A percentile compares a stretch with the other conserved stretches of the same genome.
phyloP scores from a whole-genome alignment of 1,139 yeast species.

The Kodamaea sp. region DNA sequence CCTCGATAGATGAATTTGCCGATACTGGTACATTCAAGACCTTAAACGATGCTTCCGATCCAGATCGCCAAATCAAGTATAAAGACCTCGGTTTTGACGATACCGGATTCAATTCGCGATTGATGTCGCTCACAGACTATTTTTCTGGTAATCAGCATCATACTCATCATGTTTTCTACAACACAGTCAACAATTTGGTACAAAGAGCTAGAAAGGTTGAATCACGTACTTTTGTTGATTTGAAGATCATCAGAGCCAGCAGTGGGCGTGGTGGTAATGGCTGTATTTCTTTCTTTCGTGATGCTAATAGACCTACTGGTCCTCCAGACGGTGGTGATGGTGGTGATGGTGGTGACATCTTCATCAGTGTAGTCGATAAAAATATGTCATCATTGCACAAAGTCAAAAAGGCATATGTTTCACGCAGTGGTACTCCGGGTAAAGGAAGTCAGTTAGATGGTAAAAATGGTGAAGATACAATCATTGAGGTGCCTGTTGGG shows the following conservation, averaged over 20 bases:
- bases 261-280: conserved; percentile 94
- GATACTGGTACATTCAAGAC: conserved; percentile 2
- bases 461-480: conserved; percentile 68
- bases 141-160: conserved; percentile 43
- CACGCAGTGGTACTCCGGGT: conserved; percentile 71
- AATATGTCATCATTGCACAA: conserved; percentile 70
- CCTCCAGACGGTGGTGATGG: conserved; percentile 99
- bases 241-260: conserved; percentile 60
- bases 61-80: conserved; percentile 12
- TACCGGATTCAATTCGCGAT: conserved; percentile 19
- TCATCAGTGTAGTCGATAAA: conserved; percentile 66
- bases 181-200: conserved; percentile 23
- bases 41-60: background rate
- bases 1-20: background rate
- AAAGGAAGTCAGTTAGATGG: conserved; percentile 80
- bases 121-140: conserved; percentile 35
- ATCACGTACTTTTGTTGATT: conserved; percentile 49
- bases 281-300: conserved; percentile 77
- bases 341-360: conserved; percentile 86
- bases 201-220: conserved; percentile 36
- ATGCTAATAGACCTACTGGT: conserved; percentile 78
- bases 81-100: conserved; percentile 21
- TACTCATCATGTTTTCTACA: conserved; percentile 35
- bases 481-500: conserved; percentile 88
- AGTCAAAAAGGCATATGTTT: conserved; percentile 62